Conservation (phyloP, 2,329 filamentous ascomycete genomes). For the Aureobasidium lini region DNA sequence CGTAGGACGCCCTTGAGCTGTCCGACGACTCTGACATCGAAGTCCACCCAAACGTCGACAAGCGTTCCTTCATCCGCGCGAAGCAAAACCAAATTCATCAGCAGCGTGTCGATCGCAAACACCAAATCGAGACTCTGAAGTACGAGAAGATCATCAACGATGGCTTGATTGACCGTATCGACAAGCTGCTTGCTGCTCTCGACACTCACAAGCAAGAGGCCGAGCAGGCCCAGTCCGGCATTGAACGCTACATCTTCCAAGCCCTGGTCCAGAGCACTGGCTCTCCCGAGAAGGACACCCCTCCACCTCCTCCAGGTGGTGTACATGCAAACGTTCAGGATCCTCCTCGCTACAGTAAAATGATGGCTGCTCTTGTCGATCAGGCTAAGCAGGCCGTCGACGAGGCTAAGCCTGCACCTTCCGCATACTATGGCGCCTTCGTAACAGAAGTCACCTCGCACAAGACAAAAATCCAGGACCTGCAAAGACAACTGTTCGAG, state of each 20-base stretch:
- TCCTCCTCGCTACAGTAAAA: slow-evolving; percentile 83
- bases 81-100: slow-evolving; percentile 97
- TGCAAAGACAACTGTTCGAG: slow-evolving; percentile 66
- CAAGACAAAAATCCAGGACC: slow-evolving; percentile 63
- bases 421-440: slow-evolving; percentile 64
- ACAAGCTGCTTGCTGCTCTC: slow-evolving; percentile 65
- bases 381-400: slow-evolving; percentile 84
- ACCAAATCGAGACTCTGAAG: slow-evolving; percentile 83
- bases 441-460: slow-evolving; percentile 71
- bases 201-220: slow-evolving; percentile 58
- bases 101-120: slow-evolving; percentile 74
- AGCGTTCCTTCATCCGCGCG: slow-evolving; percentile 93
- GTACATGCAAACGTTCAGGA: slow-evolving; percentile 68
- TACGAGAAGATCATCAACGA: slow-evolving; percentile 93
- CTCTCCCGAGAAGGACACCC: slow-evolving; percentile 63
- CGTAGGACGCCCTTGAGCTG: slow-evolving; percentile 80
- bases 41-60: slow-evolving; percentile 98
- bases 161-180: slow-evolving; percentile 77
- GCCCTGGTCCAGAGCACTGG: slow-evolving; percentile 76
- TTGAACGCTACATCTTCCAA: slow-evolving; percentile 80
- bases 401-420: slow-evolving; percentile 55
- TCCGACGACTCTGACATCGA: slow-evolving; percentile 98
- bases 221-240: slow-evolving; percentile 53
- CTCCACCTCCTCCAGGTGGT: slow-evolving; percentile 69
- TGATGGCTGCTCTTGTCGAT: slow-evolving; percentile 95